A percentile compares a stretch with the other conserved stretches of the same genome.
These are phyloP conservation scores for Neoscytalidium dimidiatum DNA, from an alignment of 2,329 filamentous ascomycete genomes.

Conservation along the genomic window DNA sequence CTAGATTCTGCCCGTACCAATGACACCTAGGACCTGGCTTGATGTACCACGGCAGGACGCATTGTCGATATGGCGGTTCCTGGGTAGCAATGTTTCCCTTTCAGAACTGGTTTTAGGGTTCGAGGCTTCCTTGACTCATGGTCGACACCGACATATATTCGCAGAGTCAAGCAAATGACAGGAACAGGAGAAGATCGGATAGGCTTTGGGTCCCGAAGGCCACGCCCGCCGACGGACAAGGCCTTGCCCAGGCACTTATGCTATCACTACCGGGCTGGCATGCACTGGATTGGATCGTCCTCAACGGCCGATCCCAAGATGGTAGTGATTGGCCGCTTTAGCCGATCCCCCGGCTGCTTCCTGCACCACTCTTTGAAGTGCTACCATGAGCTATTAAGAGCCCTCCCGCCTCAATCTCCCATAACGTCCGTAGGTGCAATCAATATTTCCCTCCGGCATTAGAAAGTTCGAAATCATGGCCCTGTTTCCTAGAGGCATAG, in stretches of 20 bases:
- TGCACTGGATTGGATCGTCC: not conserved
- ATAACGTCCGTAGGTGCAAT: no score
- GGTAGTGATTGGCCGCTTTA: not conserved
- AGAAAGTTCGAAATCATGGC: no score
- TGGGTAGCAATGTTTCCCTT: not conserved
- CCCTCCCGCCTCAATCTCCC: not conserved
- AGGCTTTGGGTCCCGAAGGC: not conserved
- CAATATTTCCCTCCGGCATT: no score
- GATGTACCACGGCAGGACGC: not conserved
- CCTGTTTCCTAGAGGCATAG: not conserved
- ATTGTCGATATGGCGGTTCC: not conserved
- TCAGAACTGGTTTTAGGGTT: not conserved
- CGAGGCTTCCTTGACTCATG: not conserved
- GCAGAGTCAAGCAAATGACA: conserved; percentile 1
- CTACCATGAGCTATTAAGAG: not conserved
- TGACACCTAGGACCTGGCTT: not conserved
- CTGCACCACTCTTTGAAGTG: not conserved
- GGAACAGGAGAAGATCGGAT: conserved; percentile 15
- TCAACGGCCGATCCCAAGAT: not conserved
- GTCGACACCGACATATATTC: not conserved
- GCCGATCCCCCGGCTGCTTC: not conserved
- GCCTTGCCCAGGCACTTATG: not conserved
- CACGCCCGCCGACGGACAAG: not conserved
- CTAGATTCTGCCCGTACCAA: not conserved
- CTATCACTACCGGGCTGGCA: not conserved